These are phyloP conservation scores for Discostella pseudostelligera DNA, from an alignment of 108 stramenopile species.

Conservation along the genomic window DNA sequence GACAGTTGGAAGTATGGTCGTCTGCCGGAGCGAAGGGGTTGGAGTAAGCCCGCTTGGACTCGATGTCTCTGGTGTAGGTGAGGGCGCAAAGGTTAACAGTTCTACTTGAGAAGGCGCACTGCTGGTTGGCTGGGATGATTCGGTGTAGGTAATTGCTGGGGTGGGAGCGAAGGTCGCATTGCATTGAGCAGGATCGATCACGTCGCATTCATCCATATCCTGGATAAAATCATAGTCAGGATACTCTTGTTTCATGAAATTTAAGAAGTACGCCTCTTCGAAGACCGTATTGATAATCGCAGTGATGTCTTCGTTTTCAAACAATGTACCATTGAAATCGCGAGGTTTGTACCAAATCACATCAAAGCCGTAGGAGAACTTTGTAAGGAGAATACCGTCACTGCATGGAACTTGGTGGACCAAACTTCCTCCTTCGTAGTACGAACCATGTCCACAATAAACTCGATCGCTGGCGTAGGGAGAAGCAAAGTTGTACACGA, in stretches of 20 bases:
- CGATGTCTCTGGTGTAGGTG: slow-evolving; percentile 9
- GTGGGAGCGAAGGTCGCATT: slow-evolving; percentile 22
- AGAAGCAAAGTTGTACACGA: slow-evolving; percentile 23
- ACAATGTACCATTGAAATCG: slow-evolving; percentile 15
- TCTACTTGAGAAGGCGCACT: neutral
- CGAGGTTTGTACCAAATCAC: slow-evolving; percentile 35
- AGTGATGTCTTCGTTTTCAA: slow-evolving; percentile 15
- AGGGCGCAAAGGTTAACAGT: neutral
- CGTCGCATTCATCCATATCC: slow-evolving; percentile 12
- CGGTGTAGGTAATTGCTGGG: slow-evolving; percentile 6
- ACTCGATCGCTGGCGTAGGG: slow-evolving; percentile 25
- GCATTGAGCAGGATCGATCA: slow-evolving; percentile 22
- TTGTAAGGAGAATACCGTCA: slow-evolving; percentile 31
- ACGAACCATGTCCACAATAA: slow-evolving; percentile 28
- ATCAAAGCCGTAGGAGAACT: slow-evolving; percentile 43
- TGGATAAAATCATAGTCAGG: slow-evolving; percentile 23
- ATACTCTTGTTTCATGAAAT: slow-evolving; percentile 15
- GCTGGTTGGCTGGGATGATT: slow-evolving; percentile 4
- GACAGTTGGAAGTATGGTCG: neutral
- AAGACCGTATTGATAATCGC: slow-evolving; percentile 22
- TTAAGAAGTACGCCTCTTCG: slow-evolving; percentile 16
- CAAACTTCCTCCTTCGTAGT: slow-evolving; percentile 27
- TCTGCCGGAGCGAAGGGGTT: neutral
- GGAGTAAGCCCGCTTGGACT: slow-evolving; percentile 1
- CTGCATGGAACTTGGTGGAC: slow-evolving; percentile 20